Evolutionary conservation across 2,329 filamentous ascomycete species (phyloP), one percentile per base, ranked within the genome.

Genomic region (Aspergillus calidoustus): DNA sequence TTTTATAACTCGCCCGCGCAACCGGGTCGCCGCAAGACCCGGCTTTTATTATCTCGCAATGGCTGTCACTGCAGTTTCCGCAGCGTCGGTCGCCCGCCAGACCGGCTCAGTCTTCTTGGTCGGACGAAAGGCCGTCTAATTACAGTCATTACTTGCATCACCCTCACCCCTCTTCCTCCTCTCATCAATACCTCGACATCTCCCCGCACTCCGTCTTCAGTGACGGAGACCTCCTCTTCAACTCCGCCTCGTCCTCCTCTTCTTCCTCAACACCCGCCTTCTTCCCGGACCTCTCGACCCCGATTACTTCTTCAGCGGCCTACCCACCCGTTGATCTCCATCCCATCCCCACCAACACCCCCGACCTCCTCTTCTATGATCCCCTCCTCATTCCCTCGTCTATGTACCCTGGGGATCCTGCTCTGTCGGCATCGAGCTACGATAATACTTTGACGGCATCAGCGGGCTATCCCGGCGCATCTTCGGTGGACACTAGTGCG

Each of bases 31-130:
- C 48, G 47, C 31, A 57, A 61, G 61, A 63, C 64, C 62, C 62
- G 57, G 61, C 62, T 28, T 59, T 50, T 59, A 66, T 31, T 52
- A 66, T 66, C 57, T 57, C 63, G 54, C 59, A 61, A 66, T 66
- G 64, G 54, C 54, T 25, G 57, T 54, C 62, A 50, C 64, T 34
- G 54, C 53, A 50, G 22, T 28, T 23, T 62, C 54, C 34, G 57
- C 23, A 57, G 59, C 60, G 51, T 46, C 52, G 47, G 57, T 34
- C 44, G 28, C 51, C 52, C 54, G 62, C 50, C 59, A 64, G 56
- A 55, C 50, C 50, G 4, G 9, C 57, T 7, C 49, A 60, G 43
- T 60, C 53, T 62, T 48, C 57, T 47, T 47, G 57, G 48, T 54
- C 13, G 51, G 58, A 17, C 23, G 44, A 49, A n/a, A 17, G 13